Conservation (phyloP, 768 basidiomycete species). For the Terana coerulea region DNA sequence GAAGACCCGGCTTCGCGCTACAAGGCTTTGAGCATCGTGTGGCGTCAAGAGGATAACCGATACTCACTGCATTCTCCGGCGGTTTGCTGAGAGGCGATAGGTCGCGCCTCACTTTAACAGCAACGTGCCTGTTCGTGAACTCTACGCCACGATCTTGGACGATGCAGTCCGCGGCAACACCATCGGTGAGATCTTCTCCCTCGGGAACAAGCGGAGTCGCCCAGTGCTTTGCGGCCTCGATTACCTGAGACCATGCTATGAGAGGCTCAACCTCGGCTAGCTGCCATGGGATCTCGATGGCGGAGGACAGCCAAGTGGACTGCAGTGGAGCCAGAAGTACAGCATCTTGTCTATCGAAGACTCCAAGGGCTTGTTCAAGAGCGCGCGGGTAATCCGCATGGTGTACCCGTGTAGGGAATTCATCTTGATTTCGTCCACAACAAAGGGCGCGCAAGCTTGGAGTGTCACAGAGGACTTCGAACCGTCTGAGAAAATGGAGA, state of each 20-base stretch:
- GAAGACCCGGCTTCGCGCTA: conserved; percentile 61
- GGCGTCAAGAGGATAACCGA: conserved; percentile 15
- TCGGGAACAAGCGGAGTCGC: conserved; percentile 41
- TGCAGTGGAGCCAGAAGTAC: conserved; percentile 68
- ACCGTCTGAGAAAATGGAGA: conserved; percentile 60
- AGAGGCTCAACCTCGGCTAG: conserved; percentile 37
- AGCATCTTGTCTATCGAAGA: conserved; percentile 50
- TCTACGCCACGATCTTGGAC: conserved; percentile 77
- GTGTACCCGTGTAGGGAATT: conserved; percentile 58
- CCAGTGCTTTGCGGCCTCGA: conserved; percentile 49
- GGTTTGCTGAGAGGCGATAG: conserved; percentile 72
- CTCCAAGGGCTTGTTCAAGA: conserved; percentile 66
- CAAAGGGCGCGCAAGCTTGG: conserved; percentile 45
- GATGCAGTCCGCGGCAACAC: conserved; percentile 57
- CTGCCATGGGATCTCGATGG: conserved; percentile 20
- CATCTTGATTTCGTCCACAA: conserved; percentile 42
- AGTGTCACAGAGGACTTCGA: conserved; percentile 40
- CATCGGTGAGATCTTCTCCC: conserved; percentile 33
- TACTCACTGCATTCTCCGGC: conserved; percentile 54
- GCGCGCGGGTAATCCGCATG: conserved; percentile 52
- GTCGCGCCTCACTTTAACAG: conserved; percentile 54
- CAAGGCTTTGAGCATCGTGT: conserved; percentile 9
- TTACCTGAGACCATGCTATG: conserved; percentile 65
- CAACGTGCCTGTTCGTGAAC: conserved; percentile 68
- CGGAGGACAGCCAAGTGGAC: conserved; percentile 31